Base-by-base conservation (phyloP, 106 monocot species). In the Alisma plantagoaquatica region DNA sequence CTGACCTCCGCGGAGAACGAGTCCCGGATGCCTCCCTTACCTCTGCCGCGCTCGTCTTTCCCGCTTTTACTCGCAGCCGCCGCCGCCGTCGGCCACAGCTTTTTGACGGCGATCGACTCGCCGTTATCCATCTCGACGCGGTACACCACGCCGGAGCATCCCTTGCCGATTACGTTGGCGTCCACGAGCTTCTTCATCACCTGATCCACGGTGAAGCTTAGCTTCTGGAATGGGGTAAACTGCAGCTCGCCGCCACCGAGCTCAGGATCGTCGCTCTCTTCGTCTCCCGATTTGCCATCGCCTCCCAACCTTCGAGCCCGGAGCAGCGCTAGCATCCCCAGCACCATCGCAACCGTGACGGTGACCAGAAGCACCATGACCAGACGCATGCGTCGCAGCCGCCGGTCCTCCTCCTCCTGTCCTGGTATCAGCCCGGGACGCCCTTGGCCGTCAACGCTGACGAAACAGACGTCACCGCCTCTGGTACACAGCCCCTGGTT, bases 161-260 rank as follows among this genome's bases (percentile, higher is more conserved):
- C 96, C 43, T 83, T 84, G 6, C 96, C 96, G 59, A 96, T 79
- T 28, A 89, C 75, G 47, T 96, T 89, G 54, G 75, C 64, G 16
- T 96, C 96, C 11, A 72, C 76, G 2, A 96, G 64, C 52, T 63
- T 76, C 27, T 73, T 50, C 41, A 89, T 76, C 26, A 96, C 78
- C 33, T 96, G 74, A 1, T 89, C 89, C 0, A 79, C 58, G 0
- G 84, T 81, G 60, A 89, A 85, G 55, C 46, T 89, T 25, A 96
- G 76, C 62, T 96, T 96, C 54, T 89, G 96, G 59, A 96, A 96
- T 10, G 91, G 84, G 2, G 84, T 84, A 68, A 91, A 72, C 51
- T 84, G 77, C 89, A 83, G 77, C 35, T 6, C 9, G 35, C 14
- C 35, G 6, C 75, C 57, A 22, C 70, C 70, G 14, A 31, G 49